Evolutionary conservation across 495 filamentous ascomycete genomes (phyloP).

Genomic region (Neurospora sp.): DNA sequence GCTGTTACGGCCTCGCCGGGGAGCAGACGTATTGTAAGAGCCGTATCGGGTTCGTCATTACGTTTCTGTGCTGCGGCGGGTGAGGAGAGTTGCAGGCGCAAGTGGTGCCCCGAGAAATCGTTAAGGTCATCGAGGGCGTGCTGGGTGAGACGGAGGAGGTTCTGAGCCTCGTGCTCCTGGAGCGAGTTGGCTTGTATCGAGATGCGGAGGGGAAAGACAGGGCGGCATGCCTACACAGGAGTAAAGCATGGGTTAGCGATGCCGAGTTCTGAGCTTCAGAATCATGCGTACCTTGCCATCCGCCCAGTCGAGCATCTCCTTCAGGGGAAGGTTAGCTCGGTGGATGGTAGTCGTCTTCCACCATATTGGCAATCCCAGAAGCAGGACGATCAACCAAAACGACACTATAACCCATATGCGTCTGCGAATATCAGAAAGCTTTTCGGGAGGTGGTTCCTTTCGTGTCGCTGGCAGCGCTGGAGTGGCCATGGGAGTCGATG

Average conservation of each 20-base stretch:
- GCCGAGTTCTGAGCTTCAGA: neutral
- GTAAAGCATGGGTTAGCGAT: neutral
- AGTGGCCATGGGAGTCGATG: neutral
- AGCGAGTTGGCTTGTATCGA: constrained; percentile 62
- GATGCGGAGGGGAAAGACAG: constrained; percentile 79
- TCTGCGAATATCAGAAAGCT: constrained; percentile 51
- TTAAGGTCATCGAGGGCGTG: constrained; percentile 84
- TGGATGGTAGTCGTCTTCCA: constrained; percentile 94
- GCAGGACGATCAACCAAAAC: constrained; percentile 81
- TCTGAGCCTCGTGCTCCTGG: constrained; percentile 57
- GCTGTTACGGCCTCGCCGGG: constrained; percentile 54
- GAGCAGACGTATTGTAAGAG: constrained; percentile 59
- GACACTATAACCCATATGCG: constrained; percentile 70
- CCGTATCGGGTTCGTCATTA: constrained; percentile 37
- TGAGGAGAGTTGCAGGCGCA: constrained; percentile 60
- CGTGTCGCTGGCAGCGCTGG: constrained; percentile 5
- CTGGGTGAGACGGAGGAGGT: constrained; percentile 74
- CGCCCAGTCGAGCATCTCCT: constrained; percentile 86
- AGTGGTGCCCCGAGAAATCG: constrained; percentile 83
- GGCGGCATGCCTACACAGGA: constrained; percentile 59
- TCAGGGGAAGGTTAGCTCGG: constrained; percentile 71
- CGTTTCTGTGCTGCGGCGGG: constrained; percentile 12
- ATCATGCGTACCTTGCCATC: constrained; percentile 64
- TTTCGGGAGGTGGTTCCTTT: constrained; percentile 64
- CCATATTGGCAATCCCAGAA: constrained; percentile 90